phyloP scores from a whole-genome alignment of 148 eudicot genomes.

The Amaranthus palmeri region DNA sequence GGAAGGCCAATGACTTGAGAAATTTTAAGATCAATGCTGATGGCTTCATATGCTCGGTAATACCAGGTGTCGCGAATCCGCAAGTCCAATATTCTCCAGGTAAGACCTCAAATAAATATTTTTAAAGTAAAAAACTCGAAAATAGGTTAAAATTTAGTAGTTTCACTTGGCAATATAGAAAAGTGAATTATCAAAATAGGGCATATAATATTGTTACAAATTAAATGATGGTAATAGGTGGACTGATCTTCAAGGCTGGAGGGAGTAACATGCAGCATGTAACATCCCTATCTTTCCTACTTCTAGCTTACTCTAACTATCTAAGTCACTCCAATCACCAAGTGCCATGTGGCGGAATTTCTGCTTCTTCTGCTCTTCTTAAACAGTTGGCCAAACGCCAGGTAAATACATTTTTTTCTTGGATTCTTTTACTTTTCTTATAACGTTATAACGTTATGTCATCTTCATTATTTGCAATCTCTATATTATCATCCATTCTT shows the following conservation, averaged over 20 bases:
- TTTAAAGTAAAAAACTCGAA: neutral
- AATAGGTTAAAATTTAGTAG: too few species aligned
- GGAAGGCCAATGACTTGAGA: conserved; percentile 53
- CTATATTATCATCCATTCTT: too few species aligned
- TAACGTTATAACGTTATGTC: too few species aligned
- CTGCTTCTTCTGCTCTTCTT: conserved; percentile 68
- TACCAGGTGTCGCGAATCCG: conserved; percentile 75
- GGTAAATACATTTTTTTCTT: conserved; percentile 32
- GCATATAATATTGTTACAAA: neutral
- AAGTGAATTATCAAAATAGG: neutral
- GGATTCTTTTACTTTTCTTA: too few species aligned
- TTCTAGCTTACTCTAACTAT: conserved; percentile 83
- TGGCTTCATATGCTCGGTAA: conserved; percentile 69
- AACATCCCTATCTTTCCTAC: conserved; percentile 80
- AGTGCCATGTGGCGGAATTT: conserved; percentile 75
- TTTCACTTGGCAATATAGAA: too few species aligned
- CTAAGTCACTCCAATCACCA: conserved; percentile 81
- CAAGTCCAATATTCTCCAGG: conserved; percentile 97
- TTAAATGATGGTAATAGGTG: conserved; percentile 39
- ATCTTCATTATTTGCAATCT: too few species aligned
- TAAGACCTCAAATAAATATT: conserved; percentile 7
- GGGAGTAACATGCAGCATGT: conserved; percentile 99
- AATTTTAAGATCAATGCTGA: conserved; percentile 77
- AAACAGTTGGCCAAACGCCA: conserved; percentile 75
- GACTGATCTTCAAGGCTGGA: conserved; percentile 84